These are phyloP conservation scores for Sugiyamaella castrensis DNA, from an alignment of 1,139 yeast genomes.

Conservation along the genomic window DNA sequence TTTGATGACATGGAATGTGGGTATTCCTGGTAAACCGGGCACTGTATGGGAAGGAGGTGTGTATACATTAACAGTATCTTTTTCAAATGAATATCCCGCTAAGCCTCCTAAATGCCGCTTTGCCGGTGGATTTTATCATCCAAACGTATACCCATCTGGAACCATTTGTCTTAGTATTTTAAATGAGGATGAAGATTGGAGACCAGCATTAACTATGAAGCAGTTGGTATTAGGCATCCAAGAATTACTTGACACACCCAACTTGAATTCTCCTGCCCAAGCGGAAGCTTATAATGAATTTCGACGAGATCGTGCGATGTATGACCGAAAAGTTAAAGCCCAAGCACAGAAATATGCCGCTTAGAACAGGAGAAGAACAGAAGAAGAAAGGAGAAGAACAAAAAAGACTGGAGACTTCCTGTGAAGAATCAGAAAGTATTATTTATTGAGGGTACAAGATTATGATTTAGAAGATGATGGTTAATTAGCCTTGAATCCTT, in stretches of 20 bases:
- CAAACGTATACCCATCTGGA: constrained; percentile 95
- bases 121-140: constrained; percentile 89
- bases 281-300: constrained; percentile 93
- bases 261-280: constrained; percentile 96
- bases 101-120: constrained; percentile 93
- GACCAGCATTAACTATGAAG: constrained; percentile 91
- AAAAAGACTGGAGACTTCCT: too few relatives aligned
- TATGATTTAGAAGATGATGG: too few relatives aligned
- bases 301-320: constrained; percentile 51
- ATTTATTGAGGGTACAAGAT: constrained; percentile 2
- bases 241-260: constrained; percentile 84
- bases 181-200: constrained; percentile 97
- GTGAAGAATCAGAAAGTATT: neutral
- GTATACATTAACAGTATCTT: constrained; percentile 77
- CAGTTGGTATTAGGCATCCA: constrained; percentile 91
- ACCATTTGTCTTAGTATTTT: constrained; percentile 89
- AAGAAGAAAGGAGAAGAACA: too few relatives aligned
- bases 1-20: constrained; percentile 86
- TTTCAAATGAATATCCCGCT: constrained; percentile 91
- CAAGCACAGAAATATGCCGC: constrained; percentile 73
- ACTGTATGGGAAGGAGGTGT: constrained; percentile 89
- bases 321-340: constrained; percentile 72
- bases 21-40: constrained; percentile 87
- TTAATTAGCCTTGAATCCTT: too few relatives aligned
- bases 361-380: neutral